phyloP scores from a whole-genome alignment of 2,329 filamentous ascomycete genomes.

The Byssochlamys sp. region DNA sequence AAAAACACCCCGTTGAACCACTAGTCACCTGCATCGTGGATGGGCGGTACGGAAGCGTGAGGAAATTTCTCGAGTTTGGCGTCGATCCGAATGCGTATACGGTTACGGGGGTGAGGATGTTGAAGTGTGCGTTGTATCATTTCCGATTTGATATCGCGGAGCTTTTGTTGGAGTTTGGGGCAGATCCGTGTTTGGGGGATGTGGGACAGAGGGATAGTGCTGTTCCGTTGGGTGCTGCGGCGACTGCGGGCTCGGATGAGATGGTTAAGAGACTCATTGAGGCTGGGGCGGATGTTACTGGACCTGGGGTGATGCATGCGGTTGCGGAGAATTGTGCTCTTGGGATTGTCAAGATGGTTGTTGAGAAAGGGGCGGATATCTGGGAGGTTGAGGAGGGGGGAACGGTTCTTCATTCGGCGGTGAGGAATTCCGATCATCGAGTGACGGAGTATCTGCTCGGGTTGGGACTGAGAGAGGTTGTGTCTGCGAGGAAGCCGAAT shows the following conservation, averaged over 20 bases:
- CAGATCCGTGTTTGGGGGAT: conserved; percentile 1
- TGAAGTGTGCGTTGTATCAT: conserved; percentile 1
- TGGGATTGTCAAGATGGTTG: neutral
- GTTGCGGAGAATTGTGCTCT: neutral
- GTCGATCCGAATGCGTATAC: conserved; percentile 6
- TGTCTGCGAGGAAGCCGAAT: neutral
- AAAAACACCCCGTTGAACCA: neutral
- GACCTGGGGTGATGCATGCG: neutral
- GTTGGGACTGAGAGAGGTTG: neutral
- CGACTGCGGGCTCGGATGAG: neutral
- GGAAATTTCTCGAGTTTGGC: neutral
- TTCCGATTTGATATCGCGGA: conserved; percentile 1
- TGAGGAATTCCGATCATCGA: neutral
- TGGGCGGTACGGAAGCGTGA: neutral
- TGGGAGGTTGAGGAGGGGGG: neutral
- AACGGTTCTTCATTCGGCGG: neutral
- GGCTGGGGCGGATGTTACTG: neutral
- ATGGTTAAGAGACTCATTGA: neutral
- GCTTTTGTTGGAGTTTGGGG: conserved; percentile 5
- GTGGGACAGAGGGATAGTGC: neutral
- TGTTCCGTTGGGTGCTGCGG: neutral
- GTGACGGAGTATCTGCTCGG: neutral
- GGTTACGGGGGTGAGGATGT: conserved; percentile 2
- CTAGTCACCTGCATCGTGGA: neutral
- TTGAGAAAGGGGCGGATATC: conserved; percentile 1